phyloP scores from a whole-genome alignment of 805 yeast genomes.

The Ogataea glucozyma region DNA sequence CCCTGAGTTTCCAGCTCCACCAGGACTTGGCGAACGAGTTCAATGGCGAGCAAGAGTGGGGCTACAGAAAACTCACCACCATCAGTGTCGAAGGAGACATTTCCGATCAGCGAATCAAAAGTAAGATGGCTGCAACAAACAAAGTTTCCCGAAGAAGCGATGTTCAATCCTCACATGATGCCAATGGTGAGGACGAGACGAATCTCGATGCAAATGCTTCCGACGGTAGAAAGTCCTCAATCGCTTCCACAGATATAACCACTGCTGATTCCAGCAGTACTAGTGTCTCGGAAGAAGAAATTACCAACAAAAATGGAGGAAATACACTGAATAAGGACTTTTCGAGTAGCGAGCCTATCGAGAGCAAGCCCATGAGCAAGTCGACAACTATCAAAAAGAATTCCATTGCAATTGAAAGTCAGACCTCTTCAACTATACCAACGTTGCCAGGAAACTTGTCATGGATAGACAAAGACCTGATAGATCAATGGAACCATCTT shows the following conservation, averaged over 20 bases:
- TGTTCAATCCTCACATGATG: conserved; percentile 6
- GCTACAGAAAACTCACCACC: conserved; percentile 84
- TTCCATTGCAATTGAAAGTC: conserved; percentile 35
- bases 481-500: conserved; percentile 72
- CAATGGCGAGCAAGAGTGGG: conserved; percentile 89
- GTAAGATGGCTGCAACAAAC: conserved; percentile 1
- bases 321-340: no score
- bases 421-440: conserved; percentile 16
- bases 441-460: conserved; percentile 62
- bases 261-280: conserved; percentile 16
- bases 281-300: conserved; percentile 18
- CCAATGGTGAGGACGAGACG: conserved; percentile 9
- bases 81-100: conserved; percentile 86
- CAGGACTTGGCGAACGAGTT: conserved; percentile 76
- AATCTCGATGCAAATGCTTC: conserved; percentile 8
- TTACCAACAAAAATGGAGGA: no score
- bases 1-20: conserved; percentile 82
- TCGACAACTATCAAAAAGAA: conserved; percentile 38
- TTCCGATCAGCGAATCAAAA: conserved; percentile 20
- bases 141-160: conserved; percentile 5
- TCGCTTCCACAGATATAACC: conserved; percentile 9
- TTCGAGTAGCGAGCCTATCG: conserved; percentile 1
- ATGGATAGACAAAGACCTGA: conserved; percentile 70
- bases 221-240: conserved; percentile 12
- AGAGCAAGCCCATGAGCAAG: conserved; percentile 27